Evolutionary conservation across 345 rosid genomes (phyloP), one percentile per base, ranked within the genome.

Genomic region (Salix exigua): DNA sequence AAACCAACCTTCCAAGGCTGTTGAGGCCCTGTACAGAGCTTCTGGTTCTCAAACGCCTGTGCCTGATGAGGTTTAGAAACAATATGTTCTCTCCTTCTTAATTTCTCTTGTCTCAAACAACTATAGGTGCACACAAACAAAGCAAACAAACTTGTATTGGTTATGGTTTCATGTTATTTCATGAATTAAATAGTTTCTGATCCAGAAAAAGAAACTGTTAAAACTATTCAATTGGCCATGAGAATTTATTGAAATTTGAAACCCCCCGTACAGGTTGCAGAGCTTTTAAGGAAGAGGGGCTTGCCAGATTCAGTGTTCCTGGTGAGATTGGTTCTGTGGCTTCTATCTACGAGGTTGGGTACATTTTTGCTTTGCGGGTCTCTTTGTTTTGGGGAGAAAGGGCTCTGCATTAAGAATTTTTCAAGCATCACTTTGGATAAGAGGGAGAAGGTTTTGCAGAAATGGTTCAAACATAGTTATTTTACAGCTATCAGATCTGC

Each of bases 271-370:
- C 83, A 91, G 93, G 63, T 61, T 0, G 93, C 89, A 7, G 91
- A 89, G 81, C 4, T 73, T 4, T 0, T 91, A 19, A 6, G 2
- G 33, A 87, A 70, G 64, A 81, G 89, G 77, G 76, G 51, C 0
- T 19, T 76, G 11, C 60, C 16, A 1, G 93, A 87, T 30, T 83
- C 73, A 0, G 42, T 81, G 82, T 65, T 88, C 3, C 6, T 87
- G 71, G 67, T 82, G 48, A 86, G 98, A 64, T 46, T 78, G 14
- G 84, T 89, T 12, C 25, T 91, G 30, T 16, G 84, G 77, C 12
- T 85, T 10, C 84, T 94, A 50, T 86, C 88, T 7, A 91, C 97
- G 1, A 86, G 91, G 83, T 8, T 94, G 66, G 98, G 98, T 19
- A 91, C 94, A 0, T 31, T 91, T 11, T 33, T 94, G 75, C 83